Base-by-base conservation (phyloP, 805 yeast genomes). In the Martiniozyma abietophila region DNA sequence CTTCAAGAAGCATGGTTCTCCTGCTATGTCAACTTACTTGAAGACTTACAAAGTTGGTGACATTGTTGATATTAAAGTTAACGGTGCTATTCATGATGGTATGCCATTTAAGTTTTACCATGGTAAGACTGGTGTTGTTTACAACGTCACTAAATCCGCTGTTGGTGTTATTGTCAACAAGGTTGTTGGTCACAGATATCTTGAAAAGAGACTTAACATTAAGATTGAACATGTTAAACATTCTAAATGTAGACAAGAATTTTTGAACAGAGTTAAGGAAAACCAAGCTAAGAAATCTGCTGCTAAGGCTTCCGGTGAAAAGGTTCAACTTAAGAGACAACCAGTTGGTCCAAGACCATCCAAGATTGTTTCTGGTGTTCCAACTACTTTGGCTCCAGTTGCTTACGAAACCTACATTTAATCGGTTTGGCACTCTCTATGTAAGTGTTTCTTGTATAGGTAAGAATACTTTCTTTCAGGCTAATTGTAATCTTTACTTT, bases 31-130 rank as follows among this genome's bases (percentile, higher is more conserved):
- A 54, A 83, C 94, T 65, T 92, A 89, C 92, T 72, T 92, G 76
- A 86, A 84, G 81, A 72, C 77, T 65, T 92, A 92, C 94, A 86
- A 78, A 72, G 96, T 92, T 60, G 98, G 98, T 64, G 98, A 92
- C 70, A 89, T 92, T 59, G 98, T 92, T 62, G 98, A 92, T 71
- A 88, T 92, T 77, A 89, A 84, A 75, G 98, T 94, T 69, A 92
- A 92, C 68, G 96, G 96, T 78, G 76, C 98, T 54, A 76, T 88
- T 77, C 97, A 92, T 69, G 88, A 89, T 81, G 96, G 97, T 84
- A 85, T 92, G 96, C 98, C 98, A 68, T 95, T 85, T 86, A 92
- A 92, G 77, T 88, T 76, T 82, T 92, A 92, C 96, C 96, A 92
- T 79, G 98, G 98, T 73, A 92, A 88, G 80, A 92, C 98, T 53